Evolutionary conservation across 495 filamentous ascomycete species (phyloP), one percentile per base, ranked within the genome.

Genomic region (Jackrogersella multiformis): DNA sequence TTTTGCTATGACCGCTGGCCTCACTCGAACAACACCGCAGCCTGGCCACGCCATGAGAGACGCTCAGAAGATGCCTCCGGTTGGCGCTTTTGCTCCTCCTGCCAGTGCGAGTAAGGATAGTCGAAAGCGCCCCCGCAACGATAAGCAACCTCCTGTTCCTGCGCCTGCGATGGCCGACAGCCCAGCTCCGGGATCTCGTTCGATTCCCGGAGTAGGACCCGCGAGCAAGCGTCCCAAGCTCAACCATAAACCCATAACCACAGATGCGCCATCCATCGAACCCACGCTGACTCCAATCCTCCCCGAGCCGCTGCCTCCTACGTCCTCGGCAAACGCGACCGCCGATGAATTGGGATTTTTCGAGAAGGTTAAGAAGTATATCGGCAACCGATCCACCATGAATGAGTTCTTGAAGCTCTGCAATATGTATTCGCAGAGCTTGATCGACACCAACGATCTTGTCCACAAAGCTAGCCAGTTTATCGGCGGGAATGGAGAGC

Each of bases 371-470:
- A 97, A 96, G 85, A 99, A 99, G 76, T 94, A 89, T 76, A 91
- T 99, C 62, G 87, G 87, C 36, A 98, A 98, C 74, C 92, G 96
- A 73, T 89, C 90, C 56, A 90, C 88, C 10, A 95, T 92, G 81
- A 93, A 89, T 65, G 96, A 99, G 71, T 98, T 98, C 76, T 80
- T 98, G 61, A 98, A 98, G 78, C 85, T 97, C 2, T 92, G 94
- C 78, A 97, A 97, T 61, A 82, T 99, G 24, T 98, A 92, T 77
- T 93, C 90, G 5, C 90, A 94, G 66, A 93, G 95, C 63, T 80
- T 98, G 9, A 93, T 99, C 62, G 92, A 92, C 69, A 90, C 89
- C 41, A 86, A 90, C 39, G 83, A 90, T 34, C 82, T 99, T 7
- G 85, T 93, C 7, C 87, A 91, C 77, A 91, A 95, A 69, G 92